A percentile compares a stretch with the other conserved stretches of the same genome.
Conservation (phyloP, 2,329 filamentous ascomycete genomes). For the Neurospora sp. region DNA sequence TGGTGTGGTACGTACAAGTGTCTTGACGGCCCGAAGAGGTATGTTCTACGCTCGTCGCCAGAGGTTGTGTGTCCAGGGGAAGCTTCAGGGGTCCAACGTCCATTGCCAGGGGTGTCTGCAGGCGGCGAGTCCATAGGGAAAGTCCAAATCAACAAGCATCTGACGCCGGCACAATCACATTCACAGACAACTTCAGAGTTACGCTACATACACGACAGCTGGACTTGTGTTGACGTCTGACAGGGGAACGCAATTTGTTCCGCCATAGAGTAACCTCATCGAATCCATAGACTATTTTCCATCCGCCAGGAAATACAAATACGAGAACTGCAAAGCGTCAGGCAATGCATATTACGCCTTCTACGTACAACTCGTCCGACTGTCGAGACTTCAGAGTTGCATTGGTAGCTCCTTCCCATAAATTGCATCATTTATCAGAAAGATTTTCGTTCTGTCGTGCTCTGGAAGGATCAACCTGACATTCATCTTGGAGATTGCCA, state of each 20-base stretch:
- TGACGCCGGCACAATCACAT: neutral
- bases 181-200: neutral
- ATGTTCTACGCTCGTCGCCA: slow-evolving; percentile 2
- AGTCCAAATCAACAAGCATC: neutral
- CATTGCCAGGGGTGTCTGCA: neutral
- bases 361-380: neutral
- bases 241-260: neutral
- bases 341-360: neutral
- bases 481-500: neutral
- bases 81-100: neutral
- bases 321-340: neutral
- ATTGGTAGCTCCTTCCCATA: neutral
- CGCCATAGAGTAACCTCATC: neutral
- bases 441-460: neutral
- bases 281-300: neutral
- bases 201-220: neutral
- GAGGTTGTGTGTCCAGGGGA: neutral
- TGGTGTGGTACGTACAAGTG: neutral
- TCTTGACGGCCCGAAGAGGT: neutral
- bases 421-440: neutral
- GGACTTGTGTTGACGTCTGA: neutral
- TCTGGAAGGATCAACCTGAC: neutral
- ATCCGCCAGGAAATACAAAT: neutral
- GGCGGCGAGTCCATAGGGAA: neutral
- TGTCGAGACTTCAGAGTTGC: neutral